Conservation (phyloP, 129 eudicot species). For the Tanacetum coccineum region DNA sequence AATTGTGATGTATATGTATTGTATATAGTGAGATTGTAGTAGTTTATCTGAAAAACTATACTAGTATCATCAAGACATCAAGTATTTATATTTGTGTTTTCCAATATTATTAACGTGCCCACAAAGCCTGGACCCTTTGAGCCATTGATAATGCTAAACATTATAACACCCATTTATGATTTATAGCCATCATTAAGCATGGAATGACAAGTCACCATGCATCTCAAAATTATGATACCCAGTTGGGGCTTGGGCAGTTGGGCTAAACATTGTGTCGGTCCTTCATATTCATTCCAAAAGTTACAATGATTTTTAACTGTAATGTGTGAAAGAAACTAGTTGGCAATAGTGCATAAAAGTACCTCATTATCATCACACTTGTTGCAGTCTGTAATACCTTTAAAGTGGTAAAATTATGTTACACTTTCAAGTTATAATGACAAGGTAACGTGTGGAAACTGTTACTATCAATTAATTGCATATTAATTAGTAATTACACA, state of each 20-base stretch:
- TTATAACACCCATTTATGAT: slow-evolving; percentile 33
- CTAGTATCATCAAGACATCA: too few relatives aligned
- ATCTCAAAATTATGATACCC: not conserved
- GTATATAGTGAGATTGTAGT: too few relatives aligned
- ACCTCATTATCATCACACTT: too few relatives aligned
- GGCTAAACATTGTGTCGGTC: not conserved
- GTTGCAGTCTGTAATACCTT: not conserved
- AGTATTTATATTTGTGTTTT: not conserved
- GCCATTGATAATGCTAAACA: slow-evolving; percentile 19
- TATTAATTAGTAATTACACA: too few relatives aligned
- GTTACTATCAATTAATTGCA: not conserved
- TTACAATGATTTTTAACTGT: not conserved
- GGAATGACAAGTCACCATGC: slow-evolving; percentile 29
- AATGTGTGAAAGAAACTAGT: too few relatives aligned
- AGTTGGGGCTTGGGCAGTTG: not conserved
- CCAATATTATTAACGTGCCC: slow-evolving; percentile 7
- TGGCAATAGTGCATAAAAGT: too few relatives aligned
- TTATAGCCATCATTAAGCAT: slow-evolving; percentile 36
- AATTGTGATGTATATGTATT: too few relatives aligned
- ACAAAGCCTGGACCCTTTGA: slow-evolving; percentile 23
- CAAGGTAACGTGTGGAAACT: not conserved
- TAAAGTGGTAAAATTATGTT: not conserved
- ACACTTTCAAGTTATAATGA: not conserved
- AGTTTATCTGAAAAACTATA: too few relatives aligned
- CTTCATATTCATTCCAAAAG: not conserved